phyloP scores from a whole-genome alignment of 2,329 filamentous ascomycete genomes.

The Botrytis medusae region DNA sequence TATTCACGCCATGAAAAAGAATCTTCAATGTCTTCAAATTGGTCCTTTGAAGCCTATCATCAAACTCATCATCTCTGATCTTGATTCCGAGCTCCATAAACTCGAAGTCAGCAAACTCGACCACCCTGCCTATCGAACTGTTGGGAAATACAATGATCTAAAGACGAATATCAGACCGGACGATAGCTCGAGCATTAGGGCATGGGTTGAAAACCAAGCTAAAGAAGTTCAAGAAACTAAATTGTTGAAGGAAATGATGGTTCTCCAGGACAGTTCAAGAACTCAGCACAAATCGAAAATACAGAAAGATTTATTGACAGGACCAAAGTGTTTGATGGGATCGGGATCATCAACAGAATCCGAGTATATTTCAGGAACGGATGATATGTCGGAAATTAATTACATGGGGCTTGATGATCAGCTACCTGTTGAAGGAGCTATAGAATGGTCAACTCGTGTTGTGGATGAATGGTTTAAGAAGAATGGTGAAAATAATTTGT shows the following conservation, averaged over 20 bases:
- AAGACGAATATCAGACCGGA: background rate
- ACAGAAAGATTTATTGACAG: background rate
- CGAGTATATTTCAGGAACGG: background rate
- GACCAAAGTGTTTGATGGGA: too few species aligned
- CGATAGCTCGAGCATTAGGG: slow-evolving; percentile 7
- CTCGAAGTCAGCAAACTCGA: background rate
- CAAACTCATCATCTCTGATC: background rate
- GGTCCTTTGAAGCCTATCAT: background rate
- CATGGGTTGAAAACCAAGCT: background rate
- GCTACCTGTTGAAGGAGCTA: background rate
- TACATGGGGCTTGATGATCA: background rate
- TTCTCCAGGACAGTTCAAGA: background rate
- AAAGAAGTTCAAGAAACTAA: background rate
- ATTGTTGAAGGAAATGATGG: background rate
- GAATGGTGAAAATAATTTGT: background rate
- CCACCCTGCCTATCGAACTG: background rate
- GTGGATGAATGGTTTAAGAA: background rate
- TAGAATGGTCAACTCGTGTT: background rate
- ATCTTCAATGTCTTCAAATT: background rate
- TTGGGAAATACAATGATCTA: background rate
- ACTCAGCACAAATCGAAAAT: background rate
- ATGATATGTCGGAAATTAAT: background rate
- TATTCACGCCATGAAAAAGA: background rate
- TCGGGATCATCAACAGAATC: background rate
- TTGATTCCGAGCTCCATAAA: background rate